A percentile compares a stretch with the other conserved stretches of the same genome.
Conservation (phyloP, 768 basidiomycete species). For the Leccinum incarnatum region DNA sequence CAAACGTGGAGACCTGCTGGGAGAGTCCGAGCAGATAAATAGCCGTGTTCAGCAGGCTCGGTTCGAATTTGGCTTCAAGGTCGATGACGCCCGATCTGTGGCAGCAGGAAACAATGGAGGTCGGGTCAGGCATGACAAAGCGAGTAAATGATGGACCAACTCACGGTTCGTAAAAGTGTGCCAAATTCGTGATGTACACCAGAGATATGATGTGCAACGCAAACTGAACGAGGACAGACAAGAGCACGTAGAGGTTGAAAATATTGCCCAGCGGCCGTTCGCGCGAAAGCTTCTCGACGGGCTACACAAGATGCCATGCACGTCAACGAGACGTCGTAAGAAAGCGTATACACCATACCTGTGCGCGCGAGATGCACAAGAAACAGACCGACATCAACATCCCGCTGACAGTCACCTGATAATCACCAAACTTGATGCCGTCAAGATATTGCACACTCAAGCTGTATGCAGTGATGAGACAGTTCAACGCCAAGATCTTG, state of each 20-base stretch:
- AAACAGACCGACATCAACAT: constrained; percentile 96
- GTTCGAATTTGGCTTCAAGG: constrained; percentile 95
- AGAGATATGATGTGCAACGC: constrained; percentile 87
- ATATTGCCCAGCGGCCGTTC: constrained; percentile 95
- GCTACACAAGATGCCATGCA: constrained; percentile 56
- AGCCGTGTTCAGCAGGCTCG: constrained; percentile 91
- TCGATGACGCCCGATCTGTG: constrained; percentile 73
- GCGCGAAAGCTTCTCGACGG: constrained; percentile 92
- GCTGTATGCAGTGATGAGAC: constrained; percentile 98
- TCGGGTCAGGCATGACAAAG: background rate
- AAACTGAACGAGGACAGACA: constrained; percentile 91
- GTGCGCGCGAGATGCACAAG: constrained; percentile 95
- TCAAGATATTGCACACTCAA: constrained; percentile 96
- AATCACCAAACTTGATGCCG: constrained; percentile 99
- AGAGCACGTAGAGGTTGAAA: constrained; percentile 92
- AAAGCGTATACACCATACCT: constrained; percentile 52
- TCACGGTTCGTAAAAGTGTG: constrained; percentile 74
- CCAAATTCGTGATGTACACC: constrained; percentile 89
- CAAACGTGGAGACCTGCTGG: constrained; percentile 98
- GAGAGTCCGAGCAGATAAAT: constrained; percentile 94
- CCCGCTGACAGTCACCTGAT: constrained; percentile 95
- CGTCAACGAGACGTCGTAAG: background rate
- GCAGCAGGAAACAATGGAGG: background rate
- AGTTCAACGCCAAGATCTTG: constrained; percentile 97
- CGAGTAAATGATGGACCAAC: constrained; percentile 27